These are phyloP conservation scores for Neurospora pannonica DNA, from an alignment of 495 filamentous ascomycete species.

Conservation along the genomic window DNA sequence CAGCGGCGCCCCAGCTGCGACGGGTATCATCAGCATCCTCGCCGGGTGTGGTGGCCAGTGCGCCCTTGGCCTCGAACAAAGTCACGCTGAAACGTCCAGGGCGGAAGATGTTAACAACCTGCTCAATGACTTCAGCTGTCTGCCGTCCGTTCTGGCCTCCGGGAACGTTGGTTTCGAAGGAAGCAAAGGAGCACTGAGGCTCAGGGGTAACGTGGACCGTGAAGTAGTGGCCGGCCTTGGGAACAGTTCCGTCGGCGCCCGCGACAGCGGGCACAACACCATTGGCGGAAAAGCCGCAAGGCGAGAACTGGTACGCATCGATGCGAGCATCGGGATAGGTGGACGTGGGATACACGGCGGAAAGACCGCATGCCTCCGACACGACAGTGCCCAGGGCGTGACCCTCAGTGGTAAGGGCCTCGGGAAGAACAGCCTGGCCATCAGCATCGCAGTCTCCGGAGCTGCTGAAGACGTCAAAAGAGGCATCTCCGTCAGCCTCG, in stretches of 20 bases:
- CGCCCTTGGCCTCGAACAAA: constrained; percentile 81
- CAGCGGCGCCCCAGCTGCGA: constrained; percentile 24
- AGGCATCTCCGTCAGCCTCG: constrained; percentile 39
- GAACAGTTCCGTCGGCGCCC: constrained; percentile 12
- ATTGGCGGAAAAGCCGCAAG: constrained; percentile 97
- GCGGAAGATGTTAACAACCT: constrained; percentile 91
- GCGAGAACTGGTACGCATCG: constrained; percentile 93
- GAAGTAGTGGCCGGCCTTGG: constrained; percentile 80
- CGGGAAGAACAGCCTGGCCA: constrained; percentile 34
- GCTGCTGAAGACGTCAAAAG: constrained; percentile 73
- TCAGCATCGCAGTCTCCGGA: constrained; percentile 49
- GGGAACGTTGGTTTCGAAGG: constrained; percentile 99
- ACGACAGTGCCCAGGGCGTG: constrained; percentile 91
- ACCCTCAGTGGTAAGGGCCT: constrained; percentile 81
- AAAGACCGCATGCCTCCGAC: constrained; percentile 80
- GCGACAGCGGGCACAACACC: constrained; percentile 70
- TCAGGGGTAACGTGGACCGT: constrained; percentile 98
- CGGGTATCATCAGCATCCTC: constrained; percentile 39
- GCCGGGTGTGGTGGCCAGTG: constrained; percentile 18
- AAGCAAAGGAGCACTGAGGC: constrained; percentile 95
- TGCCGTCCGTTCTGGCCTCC: constrained; percentile 76
- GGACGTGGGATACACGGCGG: constrained; percentile 77
- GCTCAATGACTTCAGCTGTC: constrained; percentile 82
- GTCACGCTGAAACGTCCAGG: constrained; percentile 96
- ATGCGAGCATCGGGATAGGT: constrained; percentile 89